Percentiles rank a stretch among this genome's conserved stretches.
Evolutionary conservation across 164 flowering plant species (phyloP).

Genomic region (Umbellularia californica): DNA sequence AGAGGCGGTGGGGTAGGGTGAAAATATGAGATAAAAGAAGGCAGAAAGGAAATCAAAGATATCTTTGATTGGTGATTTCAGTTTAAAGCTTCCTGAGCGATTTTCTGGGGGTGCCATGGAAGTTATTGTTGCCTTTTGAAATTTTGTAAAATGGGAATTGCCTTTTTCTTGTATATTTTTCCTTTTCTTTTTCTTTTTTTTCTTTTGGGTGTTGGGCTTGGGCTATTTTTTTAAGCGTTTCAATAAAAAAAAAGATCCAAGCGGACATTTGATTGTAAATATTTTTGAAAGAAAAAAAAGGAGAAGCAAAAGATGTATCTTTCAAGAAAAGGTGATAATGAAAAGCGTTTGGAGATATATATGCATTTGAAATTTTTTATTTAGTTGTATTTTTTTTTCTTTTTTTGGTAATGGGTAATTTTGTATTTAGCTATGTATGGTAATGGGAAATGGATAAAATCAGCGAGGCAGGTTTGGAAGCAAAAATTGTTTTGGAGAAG

Average conservation of each 20-base stretch:
- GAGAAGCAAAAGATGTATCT: not conserved
- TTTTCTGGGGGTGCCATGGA: not conserved
- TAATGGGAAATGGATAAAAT: not conserved
- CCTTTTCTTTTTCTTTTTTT: not conserved
- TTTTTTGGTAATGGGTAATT: not conserved
- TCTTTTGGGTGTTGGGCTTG: not conserved
- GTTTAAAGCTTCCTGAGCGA: not conserved
- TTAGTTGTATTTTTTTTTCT: not conserved
- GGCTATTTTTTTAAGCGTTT: slow-evolving; percentile 1
- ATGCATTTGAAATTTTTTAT: not conserved
- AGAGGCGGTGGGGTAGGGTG: too few species aligned
- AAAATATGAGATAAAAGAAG: not conserved
- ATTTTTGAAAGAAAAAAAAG: not conserved
- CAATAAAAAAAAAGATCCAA: not conserved
- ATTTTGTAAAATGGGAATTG: slow-evolving; percentile 1
- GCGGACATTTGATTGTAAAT: slow-evolving; percentile 2
- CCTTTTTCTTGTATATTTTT: not conserved
- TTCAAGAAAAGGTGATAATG: not conserved
- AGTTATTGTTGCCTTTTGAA: not conserved
- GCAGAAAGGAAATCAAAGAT: not conserved
- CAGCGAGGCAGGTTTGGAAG: not conserved
- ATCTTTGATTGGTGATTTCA: not conserved
- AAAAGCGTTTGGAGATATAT: not conserved
- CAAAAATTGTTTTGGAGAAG: not conserved
- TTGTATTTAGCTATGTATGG: not conserved